Evolutionary conservation across 306 rosid genomes (phyloP).

Genomic region (Cicer yamashitae): DNA sequence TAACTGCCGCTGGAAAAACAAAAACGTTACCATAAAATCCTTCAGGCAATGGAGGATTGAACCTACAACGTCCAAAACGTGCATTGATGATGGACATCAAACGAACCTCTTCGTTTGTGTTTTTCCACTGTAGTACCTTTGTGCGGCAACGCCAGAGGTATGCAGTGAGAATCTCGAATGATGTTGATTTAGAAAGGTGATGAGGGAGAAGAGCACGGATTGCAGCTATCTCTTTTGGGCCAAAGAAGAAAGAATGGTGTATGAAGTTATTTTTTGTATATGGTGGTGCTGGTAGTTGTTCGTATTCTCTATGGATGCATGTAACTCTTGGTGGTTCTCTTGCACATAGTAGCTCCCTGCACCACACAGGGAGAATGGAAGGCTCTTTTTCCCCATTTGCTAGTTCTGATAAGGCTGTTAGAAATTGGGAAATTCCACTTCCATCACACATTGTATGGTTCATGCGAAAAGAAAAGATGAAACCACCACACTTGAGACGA

Average conservation of each 20-base stretch:
- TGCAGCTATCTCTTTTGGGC: slow-evolving; percentile 8
- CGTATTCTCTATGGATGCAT: slow-evolving; percentile 12
- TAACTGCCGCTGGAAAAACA: slow-evolving; percentile 23
- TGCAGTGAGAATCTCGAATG: slow-evolving; percentile 19
- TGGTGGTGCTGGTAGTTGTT: neutral
- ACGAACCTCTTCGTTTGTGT: slow-evolving; percentile 17
- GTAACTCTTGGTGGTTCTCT: slow-evolving; percentile 40
- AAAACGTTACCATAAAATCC: slow-evolving; percentile 36
- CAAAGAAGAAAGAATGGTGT: slow-evolving; percentile 41
- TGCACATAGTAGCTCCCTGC: slow-evolving; percentile 25
- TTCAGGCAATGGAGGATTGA: slow-evolving; percentile 29
- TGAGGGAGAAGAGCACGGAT: slow-evolving; percentile 1
- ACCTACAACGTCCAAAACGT: neutral
- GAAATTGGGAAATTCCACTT: slow-evolving; percentile 8
- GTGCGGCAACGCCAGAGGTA: slow-evolving; percentile 30
- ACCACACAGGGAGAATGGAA: slow-evolving; percentile 25
- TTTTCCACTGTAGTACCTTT: neutral
- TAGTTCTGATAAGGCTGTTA: slow-evolving; percentile 22
- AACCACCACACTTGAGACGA: slow-evolving; percentile 38
- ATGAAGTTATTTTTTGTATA: neutral
- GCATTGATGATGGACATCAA: slow-evolving; percentile 34
- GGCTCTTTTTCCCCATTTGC: slow-evolving; percentile 20
- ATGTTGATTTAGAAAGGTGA: neutral
- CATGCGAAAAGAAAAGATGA: slow-evolving; percentile 14
- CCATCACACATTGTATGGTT: slow-evolving; percentile 28